These are phyloP conservation scores for Miamiensis avidus DNA, from an alignment of 169 alveolate genomes.

Conservation along the genomic window DNA sequence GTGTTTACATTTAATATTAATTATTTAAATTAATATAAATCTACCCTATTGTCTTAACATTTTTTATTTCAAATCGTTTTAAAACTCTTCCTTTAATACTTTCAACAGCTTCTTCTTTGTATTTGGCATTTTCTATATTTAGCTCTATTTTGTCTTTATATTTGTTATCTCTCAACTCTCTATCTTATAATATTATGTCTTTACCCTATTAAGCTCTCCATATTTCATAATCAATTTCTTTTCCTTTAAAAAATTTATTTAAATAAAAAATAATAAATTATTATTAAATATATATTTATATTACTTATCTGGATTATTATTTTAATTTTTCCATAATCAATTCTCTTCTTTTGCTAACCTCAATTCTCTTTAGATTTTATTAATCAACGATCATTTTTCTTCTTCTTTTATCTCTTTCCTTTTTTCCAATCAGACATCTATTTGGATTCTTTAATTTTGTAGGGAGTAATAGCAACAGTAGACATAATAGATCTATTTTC, in stretches of 20 bases:
- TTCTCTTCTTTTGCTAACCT: constrained; percentile 42
- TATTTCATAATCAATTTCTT: constrained; percentile 79
- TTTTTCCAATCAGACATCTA: constrained; percentile 55
- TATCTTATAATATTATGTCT: constrained; percentile 75
- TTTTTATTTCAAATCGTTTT: constrained; percentile 67
- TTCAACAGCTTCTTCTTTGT: constrained; percentile 80
- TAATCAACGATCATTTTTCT: constrained; percentile 76
- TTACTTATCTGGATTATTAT: constrained; percentile 44
- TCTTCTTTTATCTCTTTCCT: constrained; percentile 81
- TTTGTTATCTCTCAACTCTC: constrained; percentile 84
- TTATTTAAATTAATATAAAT: too few species aligned
- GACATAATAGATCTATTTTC: too few species aligned
- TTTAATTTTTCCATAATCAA: constrained; percentile 49
- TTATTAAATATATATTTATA: background rate
- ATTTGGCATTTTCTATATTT: constrained; percentile 66
- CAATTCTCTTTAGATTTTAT: constrained; percentile 53
- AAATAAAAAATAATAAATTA: background rate
- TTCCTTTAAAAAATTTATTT: constrained; percentile 55
- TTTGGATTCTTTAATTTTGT: constrained; percentile 41
- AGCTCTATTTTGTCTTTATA: constrained; percentile 82
- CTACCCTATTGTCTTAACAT: constrained; percentile 62
- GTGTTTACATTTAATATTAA: too few species aligned
- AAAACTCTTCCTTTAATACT: constrained; percentile 61
- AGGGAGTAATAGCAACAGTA: constrained; percentile 14
- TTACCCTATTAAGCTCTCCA: constrained; percentile 86